phyloP scores from a whole-genome alignment of 1,284 basidiomycete species.

The Cutaneotrichosporon dermatis region DNA sequence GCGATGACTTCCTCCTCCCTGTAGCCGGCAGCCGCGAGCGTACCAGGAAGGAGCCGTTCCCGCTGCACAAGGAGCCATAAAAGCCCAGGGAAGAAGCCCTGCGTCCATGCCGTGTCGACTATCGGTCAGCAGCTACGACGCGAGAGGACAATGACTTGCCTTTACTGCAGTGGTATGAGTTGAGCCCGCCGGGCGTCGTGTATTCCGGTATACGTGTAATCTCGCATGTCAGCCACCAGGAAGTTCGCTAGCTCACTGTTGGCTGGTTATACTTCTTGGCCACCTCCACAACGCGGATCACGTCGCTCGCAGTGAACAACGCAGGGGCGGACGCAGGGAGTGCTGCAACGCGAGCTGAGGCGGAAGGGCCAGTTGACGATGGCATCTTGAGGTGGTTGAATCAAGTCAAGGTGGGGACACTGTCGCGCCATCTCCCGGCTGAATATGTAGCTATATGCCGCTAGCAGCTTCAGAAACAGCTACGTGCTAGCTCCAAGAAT shows the following conservation, averaged over 20 bases:
- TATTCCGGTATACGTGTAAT: constrained; percentile 34
- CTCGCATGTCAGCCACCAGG: constrained; percentile 7
- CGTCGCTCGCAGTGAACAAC: constrained; percentile 13
- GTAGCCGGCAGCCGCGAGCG: constrained; percentile 19
- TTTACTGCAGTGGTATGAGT: constrained; percentile 32
- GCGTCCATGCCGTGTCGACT: constrained; percentile 31
- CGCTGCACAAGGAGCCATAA: constrained; percentile 39
- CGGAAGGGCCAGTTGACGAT: background rate
- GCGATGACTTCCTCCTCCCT: constrained; percentile 25
- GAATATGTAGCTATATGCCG: too few relatives aligned
- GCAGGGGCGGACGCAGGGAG: constrained; percentile 9
- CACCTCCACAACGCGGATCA: constrained; percentile 34
- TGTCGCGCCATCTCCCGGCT: too few relatives aligned
- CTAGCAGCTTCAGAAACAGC: too few relatives aligned
- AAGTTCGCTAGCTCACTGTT: constrained; percentile 18
- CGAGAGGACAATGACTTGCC: too few relatives aligned
- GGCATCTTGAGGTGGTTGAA: background rate
- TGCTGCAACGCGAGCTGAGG: background rate
- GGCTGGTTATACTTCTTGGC: constrained; percentile 31
- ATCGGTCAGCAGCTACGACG: too few relatives aligned
- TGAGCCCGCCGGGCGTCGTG: constrained; percentile 30
- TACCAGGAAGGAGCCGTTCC: constrained; percentile 18
- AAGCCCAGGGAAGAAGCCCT: constrained; percentile 41
- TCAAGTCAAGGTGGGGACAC: too few relatives aligned
- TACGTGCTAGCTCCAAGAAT: too few relatives aligned